Base-by-base conservation (phyloP, 768 basidiomycete species). In the Boletus rubroflammeus region DNA sequence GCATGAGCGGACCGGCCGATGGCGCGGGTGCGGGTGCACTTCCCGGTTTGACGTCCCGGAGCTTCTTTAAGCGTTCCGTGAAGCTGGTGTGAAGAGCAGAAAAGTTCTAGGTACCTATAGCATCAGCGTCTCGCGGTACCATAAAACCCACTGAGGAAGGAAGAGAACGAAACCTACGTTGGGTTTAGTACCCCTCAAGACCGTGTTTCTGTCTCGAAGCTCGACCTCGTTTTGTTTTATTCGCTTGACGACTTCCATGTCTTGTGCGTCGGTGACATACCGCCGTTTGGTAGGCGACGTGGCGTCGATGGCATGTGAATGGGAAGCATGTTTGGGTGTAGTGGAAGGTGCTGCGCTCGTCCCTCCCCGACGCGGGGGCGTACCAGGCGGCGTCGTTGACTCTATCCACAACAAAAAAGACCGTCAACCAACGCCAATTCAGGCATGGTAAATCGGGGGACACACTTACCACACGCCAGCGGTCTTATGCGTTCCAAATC, bases 181-280 rank as follows among this genome's bases (percentile, higher is more conserved):
- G 7, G 84, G 78, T 68, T 96, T 95, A 14, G 76, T 81, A 0
- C 94, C 93, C 29, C 91, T 78, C 13, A 98, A 71, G 1, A 95
- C 89, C 0, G 88, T 86, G 56, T 82, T 95, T 48, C 92, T 78
- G 69, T 96, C 90, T 50, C 81, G 77, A 17, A 94, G 76, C 68
- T 93, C 88, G n/a, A 91, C 76, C 62, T 92, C 88, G 53, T 81
- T 83, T 65, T 76, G 75, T 65, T 62, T 69, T 55, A 97, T 92
- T 65, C 84, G 86, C 74, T 95, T 97, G 54, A 96, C 94, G 21
- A 86, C 79, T 47, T 93, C 93, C 3, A 83, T 71, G 66, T 98
- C 96, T 23, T 81, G 80, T 0, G 78, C 61, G 68, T 98, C 89
- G 0, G 89, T 76, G 14, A 88, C 83, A 63, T 96, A 95, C 29